A percentile compares a stretch with the other conserved stretches of the same genome.
phyloP scores from a whole-genome alignment of 257 asterid genomes.

The Nicotiana obtusifolia region DNA sequence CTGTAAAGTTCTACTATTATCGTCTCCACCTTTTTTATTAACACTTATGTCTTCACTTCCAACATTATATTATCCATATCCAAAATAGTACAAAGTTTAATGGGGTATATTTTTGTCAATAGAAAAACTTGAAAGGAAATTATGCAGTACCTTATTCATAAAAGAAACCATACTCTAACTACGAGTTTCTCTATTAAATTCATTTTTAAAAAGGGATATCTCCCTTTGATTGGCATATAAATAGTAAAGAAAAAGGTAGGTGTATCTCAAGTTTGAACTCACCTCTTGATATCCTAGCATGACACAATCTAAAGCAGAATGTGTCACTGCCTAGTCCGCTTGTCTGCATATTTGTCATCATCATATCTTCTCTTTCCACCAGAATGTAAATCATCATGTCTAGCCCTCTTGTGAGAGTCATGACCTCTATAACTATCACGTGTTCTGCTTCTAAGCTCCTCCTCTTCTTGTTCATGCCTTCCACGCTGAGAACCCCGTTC shows the following conservation, averaged over 20 bases:
- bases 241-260: neutral
- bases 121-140: neutral
- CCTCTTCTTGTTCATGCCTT: slow-evolving; percentile 29
- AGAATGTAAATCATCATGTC: slow-evolving; percentile 48
- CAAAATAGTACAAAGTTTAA: neutral
- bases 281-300: neutral
- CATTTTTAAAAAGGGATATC: neutral
- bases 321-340: slow-evolving; percentile 38
- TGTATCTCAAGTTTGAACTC: neutral
- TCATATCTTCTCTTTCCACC: slow-evolving; percentile 39
- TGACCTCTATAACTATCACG: slow-evolving; percentile 41
- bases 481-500: slow-evolving; percentile 28
- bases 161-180: neutral
- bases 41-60: neutral
- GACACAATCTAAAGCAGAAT: neutral
- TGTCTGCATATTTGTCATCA: slow-evolving; percentile 51
- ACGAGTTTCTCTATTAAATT: neutral
- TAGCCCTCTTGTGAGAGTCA: slow-evolving; percentile 45
- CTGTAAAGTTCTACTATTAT: neutral
- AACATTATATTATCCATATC: neutral
- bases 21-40: neutral
- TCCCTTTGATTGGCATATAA: neutral
- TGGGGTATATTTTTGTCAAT: neutral
- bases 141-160: neutral
- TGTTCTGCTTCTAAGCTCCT: slow-evolving; percentile 30